A percentile compares a stretch with the other conserved stretches of the same genome.
These are phyloP conservation scores for Lipomyces yarrowii DNA, from an alignment of 1,139 yeast genomes.

Conservation along the genomic window DNA sequence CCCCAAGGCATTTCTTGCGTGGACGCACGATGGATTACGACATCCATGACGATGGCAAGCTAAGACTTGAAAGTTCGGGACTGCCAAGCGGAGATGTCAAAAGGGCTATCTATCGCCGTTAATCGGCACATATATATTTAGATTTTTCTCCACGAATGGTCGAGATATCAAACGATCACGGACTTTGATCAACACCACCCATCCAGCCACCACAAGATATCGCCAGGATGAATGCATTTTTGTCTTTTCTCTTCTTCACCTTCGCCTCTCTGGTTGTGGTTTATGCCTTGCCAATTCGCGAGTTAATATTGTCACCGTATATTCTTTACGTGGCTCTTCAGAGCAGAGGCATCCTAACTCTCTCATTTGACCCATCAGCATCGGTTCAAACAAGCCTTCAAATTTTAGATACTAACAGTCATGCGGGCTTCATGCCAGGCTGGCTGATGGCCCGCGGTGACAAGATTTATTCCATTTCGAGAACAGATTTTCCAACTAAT, in stretches of 20 bases:
- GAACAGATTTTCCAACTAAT: neutral
- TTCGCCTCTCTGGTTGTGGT: neutral
- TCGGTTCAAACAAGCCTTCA: neutral
- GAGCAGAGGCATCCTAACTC: neutral
- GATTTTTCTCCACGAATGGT: neutral
- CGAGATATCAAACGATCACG: neutral
- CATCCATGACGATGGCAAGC: neutral
- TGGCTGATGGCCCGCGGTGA: neutral
- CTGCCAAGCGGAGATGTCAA: neutral
- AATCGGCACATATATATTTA: too few species aligned
- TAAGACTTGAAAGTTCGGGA: neutral
- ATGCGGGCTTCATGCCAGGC: neutral
- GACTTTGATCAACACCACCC: neutral
- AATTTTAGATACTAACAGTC: neutral
- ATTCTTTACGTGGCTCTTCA: neutral
- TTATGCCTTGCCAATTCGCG: neutral
- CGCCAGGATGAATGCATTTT: neutral
- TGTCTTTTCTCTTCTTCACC: neutral
- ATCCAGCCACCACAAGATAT: neutral
- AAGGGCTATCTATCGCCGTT: neutral
- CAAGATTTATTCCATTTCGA: neutral
- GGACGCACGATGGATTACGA: neutral
- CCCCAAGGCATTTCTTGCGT: neutral
- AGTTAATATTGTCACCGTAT: neutral
- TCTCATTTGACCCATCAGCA: neutral